Conservation (phyloP, 768 basidiomycete species). For the Macrolepiota fuliginosa region DNA sequence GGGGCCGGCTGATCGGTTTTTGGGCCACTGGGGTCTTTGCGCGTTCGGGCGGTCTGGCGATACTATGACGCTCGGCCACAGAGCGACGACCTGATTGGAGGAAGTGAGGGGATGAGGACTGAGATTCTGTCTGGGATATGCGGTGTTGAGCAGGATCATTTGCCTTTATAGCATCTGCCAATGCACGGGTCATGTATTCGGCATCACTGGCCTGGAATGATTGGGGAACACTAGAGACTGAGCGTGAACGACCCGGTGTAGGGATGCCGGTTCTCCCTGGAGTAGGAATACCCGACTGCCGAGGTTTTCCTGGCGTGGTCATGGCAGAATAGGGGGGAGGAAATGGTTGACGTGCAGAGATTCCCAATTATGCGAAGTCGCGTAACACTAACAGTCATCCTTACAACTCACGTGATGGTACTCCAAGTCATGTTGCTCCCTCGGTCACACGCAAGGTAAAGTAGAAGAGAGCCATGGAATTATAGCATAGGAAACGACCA, state of each 20-base stretch:
- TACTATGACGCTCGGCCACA: constrained; percentile 37
- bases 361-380: constrained; percentile 8
- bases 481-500: constrained; percentile 2
- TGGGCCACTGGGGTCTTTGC: constrained; percentile 51
- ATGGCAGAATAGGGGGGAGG: constrained; percentile 18
- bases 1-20: constrained; percentile 45
- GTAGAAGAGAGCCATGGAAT: neutral
- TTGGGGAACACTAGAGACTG: constrained; percentile 51
- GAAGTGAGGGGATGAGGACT: constrained; percentile 38
- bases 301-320: constrained; percentile 40
- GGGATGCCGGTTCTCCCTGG: constrained; percentile 50
- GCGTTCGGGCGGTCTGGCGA: constrained; percentile 33
- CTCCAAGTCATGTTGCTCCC: neutral
- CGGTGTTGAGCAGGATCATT: constrained; percentile 80
- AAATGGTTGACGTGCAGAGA: neutral
- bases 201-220: constrained; percentile 37
- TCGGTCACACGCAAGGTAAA: neutral
- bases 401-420: constrained; percentile 4
- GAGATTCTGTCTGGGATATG: constrained; percentile 33
- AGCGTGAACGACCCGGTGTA: constrained; percentile 70
- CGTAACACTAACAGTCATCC: neutral
- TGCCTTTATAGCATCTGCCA: constrained; percentile 75
- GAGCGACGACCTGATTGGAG: constrained; percentile 53
- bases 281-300: constrained; percentile 40
- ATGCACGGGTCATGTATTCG: constrained; percentile 67